These are phyloP conservation scores for Albophoma yamanashiensis DNA, from an alignment of 2,329 filamentous ascomycete species.

Conservation along the genomic window DNA sequence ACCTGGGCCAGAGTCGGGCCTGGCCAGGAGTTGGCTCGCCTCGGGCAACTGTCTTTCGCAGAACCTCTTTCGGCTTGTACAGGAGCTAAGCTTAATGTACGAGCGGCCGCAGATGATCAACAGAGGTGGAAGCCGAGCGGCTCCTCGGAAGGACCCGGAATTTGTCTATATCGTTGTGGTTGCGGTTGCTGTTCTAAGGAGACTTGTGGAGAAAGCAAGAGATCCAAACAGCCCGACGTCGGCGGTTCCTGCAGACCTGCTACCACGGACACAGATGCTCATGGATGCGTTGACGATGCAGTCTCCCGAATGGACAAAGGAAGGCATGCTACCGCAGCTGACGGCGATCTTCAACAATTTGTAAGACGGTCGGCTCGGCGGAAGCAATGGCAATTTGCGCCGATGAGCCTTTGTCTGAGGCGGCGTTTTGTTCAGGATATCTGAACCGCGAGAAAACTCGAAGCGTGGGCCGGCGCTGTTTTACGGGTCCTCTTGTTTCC, in stretches of 20 bases:
- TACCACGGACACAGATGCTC: constrained; percentile 58
- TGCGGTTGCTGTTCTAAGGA: constrained; percentile 56
- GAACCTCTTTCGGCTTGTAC: constrained; percentile 66
- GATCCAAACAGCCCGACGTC: constrained; percentile 40
- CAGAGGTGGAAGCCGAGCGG: constrained; percentile 19
- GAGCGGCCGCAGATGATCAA: constrained; percentile 20
- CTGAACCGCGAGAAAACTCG: not conserved
- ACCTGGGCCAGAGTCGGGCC: constrained; percentile 56
- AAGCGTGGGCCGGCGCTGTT: not conserved
- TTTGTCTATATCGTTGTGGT: constrained; percentile 55
- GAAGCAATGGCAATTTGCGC: constrained; percentile 31
- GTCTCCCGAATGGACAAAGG: constrained; percentile 49
- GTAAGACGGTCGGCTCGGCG: not conserved
- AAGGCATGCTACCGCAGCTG: constrained; percentile 57
- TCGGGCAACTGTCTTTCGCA: constrained; percentile 76
- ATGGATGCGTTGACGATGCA: constrained; percentile 57
- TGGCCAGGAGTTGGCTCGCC: constrained; percentile 72
- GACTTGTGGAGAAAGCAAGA: constrained; percentile 55
- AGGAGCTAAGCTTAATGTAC: constrained; percentile 56
- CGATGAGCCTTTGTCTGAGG: not conserved
- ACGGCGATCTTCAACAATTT: constrained; percentile 39
- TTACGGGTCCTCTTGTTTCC: not conserved
- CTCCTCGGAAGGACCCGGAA: constrained; percentile 34
- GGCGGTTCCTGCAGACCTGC: constrained; percentile 46
- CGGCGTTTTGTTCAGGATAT: not conserved